These are phyloP conservation scores for Nematodospora valgi DNA, from an alignment of 805 yeast genomes.

Conservation along the genomic window DNA sequence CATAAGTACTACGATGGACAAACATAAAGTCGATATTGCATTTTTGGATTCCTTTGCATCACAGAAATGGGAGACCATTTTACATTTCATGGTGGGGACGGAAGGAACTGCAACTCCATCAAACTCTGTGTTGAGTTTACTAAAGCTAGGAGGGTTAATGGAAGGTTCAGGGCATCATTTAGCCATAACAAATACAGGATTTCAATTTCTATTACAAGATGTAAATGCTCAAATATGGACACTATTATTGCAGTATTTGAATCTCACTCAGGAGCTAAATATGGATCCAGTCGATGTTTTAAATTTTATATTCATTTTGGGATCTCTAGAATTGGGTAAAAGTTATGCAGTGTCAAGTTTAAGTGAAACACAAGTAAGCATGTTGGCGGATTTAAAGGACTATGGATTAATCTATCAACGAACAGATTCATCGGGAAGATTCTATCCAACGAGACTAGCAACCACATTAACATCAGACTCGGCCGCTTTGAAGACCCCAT, in stretches of 20 bases:
- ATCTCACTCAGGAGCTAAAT: slow-evolving; percentile 75
- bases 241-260: slow-evolving; percentile 77
- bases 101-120: slow-evolving; percentile 68
- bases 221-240: slow-evolving; percentile 96
- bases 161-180: slow-evolving; percentile 39
- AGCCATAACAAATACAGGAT: slow-evolving; percentile 85
- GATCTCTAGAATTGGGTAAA: slow-evolving; percentile 87
- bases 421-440: slow-evolving; percentile 52
- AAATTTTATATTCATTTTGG: slow-evolving; percentile 89
- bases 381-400: slow-evolving; percentile 87
- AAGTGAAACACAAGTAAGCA: slow-evolving; percentile 74
- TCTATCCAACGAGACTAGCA: slow-evolving; percentile 88
- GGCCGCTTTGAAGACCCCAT: slow-evolving; percentile 65
- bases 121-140: slow-evolving; percentile 71
- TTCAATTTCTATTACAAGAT: slow-evolving; percentile 90
- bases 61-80: slow-evolving; percentile 88
- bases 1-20: slow-evolving; percentile 49
- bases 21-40: slow-evolving; percentile 55
- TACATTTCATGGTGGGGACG: slow-evolving; percentile 98
- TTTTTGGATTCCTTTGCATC: slow-evolving; percentile 79
- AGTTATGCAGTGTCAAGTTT: slow-evolving; percentile 72
- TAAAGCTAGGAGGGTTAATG: slow-evolving; percentile 84
- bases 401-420: slow-evolving; percentile 81
- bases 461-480: slow-evolving; percentile 87
- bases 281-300: slow-evolving; percentile 97